Percentiles rank a stretch among this genome's conserved stretches.
Evolutionary conservation across 441 rosid species (phyloP).

Genomic region (Euphorbia corollata): DNA sequence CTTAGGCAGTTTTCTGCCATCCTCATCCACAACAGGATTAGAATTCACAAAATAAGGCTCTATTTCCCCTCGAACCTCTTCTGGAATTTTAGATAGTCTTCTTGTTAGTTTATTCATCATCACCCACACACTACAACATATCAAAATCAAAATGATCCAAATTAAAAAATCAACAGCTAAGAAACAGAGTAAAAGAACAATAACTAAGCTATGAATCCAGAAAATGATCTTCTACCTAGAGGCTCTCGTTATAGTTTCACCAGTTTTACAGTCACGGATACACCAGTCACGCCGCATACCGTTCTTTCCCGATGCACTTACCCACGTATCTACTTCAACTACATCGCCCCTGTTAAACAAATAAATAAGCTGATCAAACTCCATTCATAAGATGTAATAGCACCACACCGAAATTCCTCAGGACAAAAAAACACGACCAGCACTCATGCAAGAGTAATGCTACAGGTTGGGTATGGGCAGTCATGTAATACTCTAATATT

Average conservation of each 20-base stretch:
- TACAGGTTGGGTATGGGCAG: not conserved
- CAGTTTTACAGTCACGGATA: slow-evolving; percentile 62
- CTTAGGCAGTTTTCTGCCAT: slow-evolving; percentile 77
- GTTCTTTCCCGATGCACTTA: slow-evolving; percentile 79
- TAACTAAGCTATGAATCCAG: not conserved
- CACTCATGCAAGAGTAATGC: not conserved
- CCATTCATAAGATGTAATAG: not conserved
- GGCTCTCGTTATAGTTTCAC: slow-evolving; percentile 79
- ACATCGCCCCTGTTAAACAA: slow-evolving; percentile 74
- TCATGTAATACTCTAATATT: not conserved
- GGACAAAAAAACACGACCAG: not conserved
- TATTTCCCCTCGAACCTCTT: slow-evolving; percentile 83
- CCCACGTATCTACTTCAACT: slow-evolving; percentile 89
- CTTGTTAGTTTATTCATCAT: slow-evolving; percentile 98
- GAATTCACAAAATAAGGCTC: slow-evolving; percentile 63
- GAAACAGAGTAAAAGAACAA: slow-evolving; percentile 4
- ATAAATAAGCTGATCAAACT: slow-evolving; percentile 15
- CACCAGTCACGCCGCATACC: slow-evolving; percentile 99
- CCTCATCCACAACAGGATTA: slow-evolving; percentile 69
- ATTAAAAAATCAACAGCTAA: slow-evolving; percentile 5
- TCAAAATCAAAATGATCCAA: slow-evolving; percentile 9
- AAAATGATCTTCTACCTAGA: slow-evolving; percentile 49
- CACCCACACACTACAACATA: slow-evolving; percentile 77
- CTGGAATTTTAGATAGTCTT: slow-evolving; percentile 86
- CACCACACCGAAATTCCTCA: not conserved